Conservation (phyloP, 192 early-diverging fungal species). For the Coemansia sp. region DNA sequence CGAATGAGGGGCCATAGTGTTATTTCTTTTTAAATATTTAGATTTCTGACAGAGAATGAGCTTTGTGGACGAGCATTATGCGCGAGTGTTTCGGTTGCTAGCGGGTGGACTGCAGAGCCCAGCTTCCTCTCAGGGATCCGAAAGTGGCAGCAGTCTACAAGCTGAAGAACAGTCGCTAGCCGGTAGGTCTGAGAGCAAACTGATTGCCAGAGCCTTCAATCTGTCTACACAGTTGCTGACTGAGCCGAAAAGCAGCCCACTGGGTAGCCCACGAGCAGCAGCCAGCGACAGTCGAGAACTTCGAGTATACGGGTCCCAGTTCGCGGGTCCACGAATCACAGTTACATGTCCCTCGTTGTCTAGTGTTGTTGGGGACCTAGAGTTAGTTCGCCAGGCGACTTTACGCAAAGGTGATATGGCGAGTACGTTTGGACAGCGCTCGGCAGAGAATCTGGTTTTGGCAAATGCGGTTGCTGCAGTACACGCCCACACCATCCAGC, state of each 20-base stretch:
- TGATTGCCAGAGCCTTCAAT: constrained; percentile 33
- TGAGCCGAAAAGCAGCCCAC: neutral
- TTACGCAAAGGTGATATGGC: neutral
- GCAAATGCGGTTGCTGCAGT: constrained; percentile 44
- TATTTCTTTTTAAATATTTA: too few species aligned
- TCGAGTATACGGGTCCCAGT: neutral
- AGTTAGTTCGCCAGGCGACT: constrained; percentile 10
- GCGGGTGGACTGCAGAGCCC: neutral
- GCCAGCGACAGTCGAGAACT: neutral
- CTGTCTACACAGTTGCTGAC: constrained; percentile 29
- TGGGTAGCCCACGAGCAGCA: neutral
- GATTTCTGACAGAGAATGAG: constrained; percentile 27
- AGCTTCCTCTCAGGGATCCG: neutral
- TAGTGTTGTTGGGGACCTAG: constrained; percentile 17
- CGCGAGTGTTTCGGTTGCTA: constrained; percentile 27
- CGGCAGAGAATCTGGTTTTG: constrained; percentile 18
- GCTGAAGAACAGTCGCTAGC: neutral
- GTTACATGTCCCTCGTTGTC: constrained; percentile 16
- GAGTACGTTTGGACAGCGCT: neutral
- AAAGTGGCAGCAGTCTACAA: neutral
- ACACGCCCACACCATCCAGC: constrained; percentile 59
- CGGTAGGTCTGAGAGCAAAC: neutral
- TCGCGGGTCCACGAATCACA: neutral
- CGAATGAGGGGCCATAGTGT: too few species aligned
- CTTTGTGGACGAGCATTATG: constrained; percentile 53